These are phyloP conservation scores for Chaetoceros tenuissimus DNA, from an alignment of 108 stramenopile genomes.

Conservation along the genomic window DNA sequence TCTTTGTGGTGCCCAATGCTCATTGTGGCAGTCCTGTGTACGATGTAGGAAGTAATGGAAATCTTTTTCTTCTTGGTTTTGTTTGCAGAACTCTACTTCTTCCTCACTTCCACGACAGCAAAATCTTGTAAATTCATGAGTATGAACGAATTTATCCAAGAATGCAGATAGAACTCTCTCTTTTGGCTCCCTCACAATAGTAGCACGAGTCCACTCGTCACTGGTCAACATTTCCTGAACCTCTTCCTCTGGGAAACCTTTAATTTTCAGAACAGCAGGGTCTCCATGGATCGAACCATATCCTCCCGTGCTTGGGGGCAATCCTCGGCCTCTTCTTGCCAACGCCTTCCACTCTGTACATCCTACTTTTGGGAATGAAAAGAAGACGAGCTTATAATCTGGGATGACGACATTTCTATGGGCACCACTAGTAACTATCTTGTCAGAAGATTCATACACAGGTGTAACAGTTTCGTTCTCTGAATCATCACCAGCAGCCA, in stretches of 20 bases:
- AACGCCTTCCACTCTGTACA: conserved; percentile 44
- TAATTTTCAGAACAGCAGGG: no score
- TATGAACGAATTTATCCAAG: conserved; percentile 25
- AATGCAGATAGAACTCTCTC: conserved; percentile 43
- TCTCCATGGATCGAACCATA: no score
- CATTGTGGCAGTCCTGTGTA: conserved; percentile 8
- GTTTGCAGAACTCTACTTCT: neutral
- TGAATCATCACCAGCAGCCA: no score
- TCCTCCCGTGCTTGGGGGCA: no score
- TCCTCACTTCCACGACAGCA: neutral
- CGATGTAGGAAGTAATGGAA: neutral
- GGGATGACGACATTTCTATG: no score
- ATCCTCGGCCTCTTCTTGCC: conserved; percentile 36
- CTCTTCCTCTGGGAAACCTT: conserved; percentile 23
- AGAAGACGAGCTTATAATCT: conserved; percentile 49
- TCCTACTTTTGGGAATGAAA: conserved; percentile 46
- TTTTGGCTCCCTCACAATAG: conserved; percentile 61
- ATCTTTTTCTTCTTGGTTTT: neutral
- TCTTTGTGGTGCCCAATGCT: conserved; percentile 29
- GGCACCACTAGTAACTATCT: no score
- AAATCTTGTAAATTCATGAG: neutral
- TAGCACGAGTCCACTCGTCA: conserved; percentile 44
- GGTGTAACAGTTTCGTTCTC: no score
- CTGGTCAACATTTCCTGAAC: conserved; percentile 38
- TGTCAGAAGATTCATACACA: no score